Conservation (phyloP, 306 rosid genomes). For the Arachis stenosperma region DNA sequence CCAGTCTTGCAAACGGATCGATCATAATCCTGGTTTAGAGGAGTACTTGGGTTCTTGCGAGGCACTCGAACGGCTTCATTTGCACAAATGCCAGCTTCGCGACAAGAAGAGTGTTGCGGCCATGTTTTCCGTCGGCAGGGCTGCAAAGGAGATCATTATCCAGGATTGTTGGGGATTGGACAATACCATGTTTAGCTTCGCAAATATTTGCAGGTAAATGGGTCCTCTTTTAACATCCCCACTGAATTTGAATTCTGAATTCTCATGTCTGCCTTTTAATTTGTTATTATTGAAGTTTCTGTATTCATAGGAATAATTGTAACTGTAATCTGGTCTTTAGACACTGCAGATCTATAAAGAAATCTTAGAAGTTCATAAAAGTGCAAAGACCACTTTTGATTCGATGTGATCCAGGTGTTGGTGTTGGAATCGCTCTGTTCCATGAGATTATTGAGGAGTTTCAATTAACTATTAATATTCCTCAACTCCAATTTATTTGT, state of each 20-base stretch:
- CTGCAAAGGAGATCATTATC: slow-evolving; percentile 69
- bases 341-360: not conserved
- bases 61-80: slow-evolving; percentile 72
- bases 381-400: not conserved
- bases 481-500: not conserved
- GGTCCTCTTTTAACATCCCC: slow-evolving; percentile 1
- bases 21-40: slow-evolving; percentile 56
- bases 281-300: slow-evolving; percentile 2
- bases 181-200: slow-evolving; percentile 61
- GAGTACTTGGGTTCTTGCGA: slow-evolving; percentile 75
- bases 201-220: slow-evolving; percentile 71
- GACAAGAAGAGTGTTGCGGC: slow-evolving; percentile 64
- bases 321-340: not conserved
- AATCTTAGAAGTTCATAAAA: not conserved
- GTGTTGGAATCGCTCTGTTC: slow-evolving; percentile 25
- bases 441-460: slow-evolving; percentile 13
- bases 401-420: slow-evolving; percentile 13
- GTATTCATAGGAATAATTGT: not conserved
- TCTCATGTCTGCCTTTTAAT: not conserved
- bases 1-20: slow-evolving; percentile 69
- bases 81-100: slow-evolving; percentile 78
- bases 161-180: slow-evolving; percentile 93
- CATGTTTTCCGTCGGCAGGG: slow-evolving; percentile 63
- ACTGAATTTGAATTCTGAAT: not conserved
- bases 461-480: not conserved